phyloP scores from a whole-genome alignment of 176 grass and related monocot species.

The Carex myosuroides region DNA sequence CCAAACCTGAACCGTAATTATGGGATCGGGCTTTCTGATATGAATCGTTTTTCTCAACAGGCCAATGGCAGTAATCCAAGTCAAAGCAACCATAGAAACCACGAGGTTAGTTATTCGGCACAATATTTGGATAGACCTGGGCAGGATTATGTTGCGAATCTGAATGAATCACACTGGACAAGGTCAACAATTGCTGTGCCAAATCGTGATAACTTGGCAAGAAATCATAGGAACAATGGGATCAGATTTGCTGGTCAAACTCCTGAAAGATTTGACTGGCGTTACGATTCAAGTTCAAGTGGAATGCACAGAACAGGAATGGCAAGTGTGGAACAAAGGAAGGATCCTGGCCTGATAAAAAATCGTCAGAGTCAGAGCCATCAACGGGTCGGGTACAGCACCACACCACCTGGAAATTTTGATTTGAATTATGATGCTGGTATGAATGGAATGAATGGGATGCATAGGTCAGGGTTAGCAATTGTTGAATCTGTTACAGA shows the following conservation, averaged over 20 bases:
- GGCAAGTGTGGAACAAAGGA: neutral
- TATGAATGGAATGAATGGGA: neutral
- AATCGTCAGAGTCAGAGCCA: neutral
- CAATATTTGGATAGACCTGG: neutral
- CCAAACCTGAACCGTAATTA: neutral
- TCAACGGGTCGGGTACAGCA: neutral
- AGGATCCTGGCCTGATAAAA: neutral
- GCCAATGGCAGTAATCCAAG: neutral
- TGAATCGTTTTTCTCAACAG: neutral
- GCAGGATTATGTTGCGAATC: neutral
- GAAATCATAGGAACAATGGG: neutral
- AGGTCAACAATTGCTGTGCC: neutral
- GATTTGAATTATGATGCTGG: neutral
- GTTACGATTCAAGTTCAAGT: neutral
- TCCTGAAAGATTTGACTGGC: neutral
- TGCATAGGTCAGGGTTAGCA: slow-evolving; percentile 1
- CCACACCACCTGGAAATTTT: neutral
- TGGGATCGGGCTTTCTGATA: neutral
- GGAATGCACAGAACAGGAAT: neutral
- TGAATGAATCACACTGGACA: neutral
- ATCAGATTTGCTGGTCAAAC: neutral
- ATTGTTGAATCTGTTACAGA: slow-evolving; percentile 11
- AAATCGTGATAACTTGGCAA: neutral
- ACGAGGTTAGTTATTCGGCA: neutral
- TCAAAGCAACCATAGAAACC: neutral